A percentile compares a stretch with the other conserved stretches of the same genome.
Evolutionary conservation across 2,329 filamentous ascomycete species (phyloP).

Genomic region (Aspergillus brasiliensis): DNA sequence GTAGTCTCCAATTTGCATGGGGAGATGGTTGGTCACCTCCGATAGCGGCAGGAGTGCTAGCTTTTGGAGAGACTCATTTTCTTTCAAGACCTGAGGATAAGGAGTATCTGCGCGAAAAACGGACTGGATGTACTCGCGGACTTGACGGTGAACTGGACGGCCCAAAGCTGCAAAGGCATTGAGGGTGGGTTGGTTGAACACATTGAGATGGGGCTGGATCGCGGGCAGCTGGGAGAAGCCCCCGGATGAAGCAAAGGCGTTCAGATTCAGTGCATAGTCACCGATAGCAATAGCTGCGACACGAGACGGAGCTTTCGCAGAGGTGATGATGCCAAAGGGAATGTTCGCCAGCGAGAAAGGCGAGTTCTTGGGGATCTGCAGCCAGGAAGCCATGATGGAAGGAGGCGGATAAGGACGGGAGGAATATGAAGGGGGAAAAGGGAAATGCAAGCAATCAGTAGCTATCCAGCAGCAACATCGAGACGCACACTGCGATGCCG

Average conservation of each 20-base stretch:
- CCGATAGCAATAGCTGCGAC: constrained; percentile 74
- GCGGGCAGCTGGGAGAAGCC: constrained; percentile 62
- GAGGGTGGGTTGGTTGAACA: constrained; percentile 67
- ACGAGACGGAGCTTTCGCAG: constrained; percentile 55
- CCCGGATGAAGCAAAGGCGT: constrained; percentile 59
- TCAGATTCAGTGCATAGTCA: constrained; percentile 69
- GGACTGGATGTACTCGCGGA: constrained; percentile 69
- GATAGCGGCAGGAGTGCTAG: constrained; percentile 61
- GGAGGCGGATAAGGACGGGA: constrained; percentile 2
- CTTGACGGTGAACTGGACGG: constrained; percentile 65
- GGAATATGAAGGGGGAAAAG: neutral
- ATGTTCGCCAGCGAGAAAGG: constrained; percentile 79
- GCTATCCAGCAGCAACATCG: neutral
- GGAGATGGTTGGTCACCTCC: constrained; percentile 67
- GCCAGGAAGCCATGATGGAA: constrained; percentile 56
- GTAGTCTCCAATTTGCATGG: constrained; percentile 79
- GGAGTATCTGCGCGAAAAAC: constrained; percentile 64
- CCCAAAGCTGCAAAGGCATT: constrained; percentile 76
- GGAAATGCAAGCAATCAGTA: neutral
- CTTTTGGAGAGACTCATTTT: constrained; percentile 61
- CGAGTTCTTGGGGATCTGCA: constrained; percentile 60
- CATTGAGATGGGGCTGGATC: constrained; percentile 59
- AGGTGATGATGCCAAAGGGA: constrained; percentile 80
- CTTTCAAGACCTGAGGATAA: constrained; percentile 62
- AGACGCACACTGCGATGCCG: neutral